Evolutionary conservation across 106 monocot species (phyloP), one percentile per base, ranked within the genome.

Genomic region (Dendrobium nobile): DNA sequence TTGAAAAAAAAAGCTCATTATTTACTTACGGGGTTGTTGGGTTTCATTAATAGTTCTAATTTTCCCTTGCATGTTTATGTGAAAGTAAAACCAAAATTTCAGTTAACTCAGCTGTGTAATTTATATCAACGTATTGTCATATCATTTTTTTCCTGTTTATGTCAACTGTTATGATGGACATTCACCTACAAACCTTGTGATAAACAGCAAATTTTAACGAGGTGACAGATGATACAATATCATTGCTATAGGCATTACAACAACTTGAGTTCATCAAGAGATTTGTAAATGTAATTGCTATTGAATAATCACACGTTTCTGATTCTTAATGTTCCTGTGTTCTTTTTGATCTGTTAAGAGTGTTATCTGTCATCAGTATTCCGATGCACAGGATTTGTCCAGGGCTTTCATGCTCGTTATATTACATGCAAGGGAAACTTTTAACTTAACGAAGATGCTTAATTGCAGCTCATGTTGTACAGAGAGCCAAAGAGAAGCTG

Each of bases 401-500:
- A 70, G 70, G 28, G 4, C 33, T 70, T 70, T 37, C 33, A 4
- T 70, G 4, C 37, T 24, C 15, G 70, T 37, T 37, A 70, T 70
- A 64, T 10, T 37, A 16, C 70, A 33, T 37, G 28, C 33, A 37
- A 70, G n/a, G 70, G 70, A 33, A 4, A 70, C 70, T 70, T 70
- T 33, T 41, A 17, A 65, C n/a, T 64, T 81, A 45, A 85, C 42
- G 40, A 61, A 16, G 27, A 56, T 80, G 22, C 75, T 80, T 79
- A 77, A 67, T 93, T 80, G 42, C 88, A 99, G 99, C 83, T 95
- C 95, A 44, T 92, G 88, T 67, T 99, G 99, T 79, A 90, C 86
- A 19, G 99, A 99, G 80, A 95, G 95, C 75, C 99, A 99, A 86
- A 88, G 99, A 80, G 99, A 99, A 79, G 99, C 99, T 47, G 99